These are phyloP conservation scores for Saposhnikovia divaricata DNA, from an alignment of 129 eudicot species.

Conservation along the genomic window DNA sequence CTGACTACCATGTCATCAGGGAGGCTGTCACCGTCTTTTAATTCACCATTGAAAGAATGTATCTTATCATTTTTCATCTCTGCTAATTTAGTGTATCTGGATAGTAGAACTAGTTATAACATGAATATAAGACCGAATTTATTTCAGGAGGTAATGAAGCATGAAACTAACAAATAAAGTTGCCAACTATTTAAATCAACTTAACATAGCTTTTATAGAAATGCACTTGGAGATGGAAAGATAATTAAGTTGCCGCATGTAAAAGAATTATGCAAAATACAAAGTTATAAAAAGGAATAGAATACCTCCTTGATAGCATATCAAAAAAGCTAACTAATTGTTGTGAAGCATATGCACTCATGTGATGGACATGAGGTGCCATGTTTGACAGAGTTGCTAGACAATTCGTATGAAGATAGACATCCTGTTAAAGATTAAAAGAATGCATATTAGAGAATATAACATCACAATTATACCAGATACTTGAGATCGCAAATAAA, in stretches of 20 bases:
- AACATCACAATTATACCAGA: neutral
- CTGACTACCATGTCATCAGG: slow-evolving; percentile 64
- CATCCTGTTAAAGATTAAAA: slow-evolving; percentile 54
- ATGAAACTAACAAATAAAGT: neutral
- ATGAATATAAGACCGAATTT: neutral
- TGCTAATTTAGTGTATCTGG: slow-evolving; percentile 85
- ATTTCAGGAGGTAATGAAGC: neutral
- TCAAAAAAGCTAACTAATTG: slow-evolving; percentile 85
- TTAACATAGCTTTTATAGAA: neutral
- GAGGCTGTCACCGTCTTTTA: slow-evolving; percentile 52
- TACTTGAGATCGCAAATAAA: neutral
- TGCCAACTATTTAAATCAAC: neutral
- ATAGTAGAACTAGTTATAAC: slow-evolving; percentile 7
- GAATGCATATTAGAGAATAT: slow-evolving; percentile 13
- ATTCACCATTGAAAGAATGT: slow-evolving; percentile 44
- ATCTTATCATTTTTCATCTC: slow-evolving; percentile 68
- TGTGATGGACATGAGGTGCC: slow-evolving; percentile 91
- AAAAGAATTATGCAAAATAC: neutral
- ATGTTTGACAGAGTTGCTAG: slow-evolving; percentile 90
- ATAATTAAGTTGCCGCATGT: neutral
- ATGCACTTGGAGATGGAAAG: neutral
- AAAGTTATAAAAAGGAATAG: neutral
- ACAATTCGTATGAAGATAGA: slow-evolving; percentile 95
- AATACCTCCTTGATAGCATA: slow-evolving; percentile 90
- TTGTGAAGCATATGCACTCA: slow-evolving; percentile 91